phyloP scores from a whole-genome alignment of 148 eudicot species.

The Polygonum aviculare region DNA sequence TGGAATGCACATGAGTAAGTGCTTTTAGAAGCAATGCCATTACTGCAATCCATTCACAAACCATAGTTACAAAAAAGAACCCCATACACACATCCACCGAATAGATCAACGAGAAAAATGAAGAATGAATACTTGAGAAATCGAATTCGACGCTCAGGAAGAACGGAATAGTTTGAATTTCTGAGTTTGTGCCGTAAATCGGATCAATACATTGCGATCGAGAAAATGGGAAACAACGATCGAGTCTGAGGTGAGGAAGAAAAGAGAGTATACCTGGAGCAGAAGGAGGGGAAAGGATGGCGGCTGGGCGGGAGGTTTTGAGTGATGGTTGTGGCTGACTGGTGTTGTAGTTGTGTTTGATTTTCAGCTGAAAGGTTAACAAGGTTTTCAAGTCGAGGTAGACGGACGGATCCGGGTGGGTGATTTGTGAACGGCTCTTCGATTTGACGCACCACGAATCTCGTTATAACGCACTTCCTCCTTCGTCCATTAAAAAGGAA shows the following conservation, averaged over 20 bases:
- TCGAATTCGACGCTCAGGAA: neutral
- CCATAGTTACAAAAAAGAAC: neutral
- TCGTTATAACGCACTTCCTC: too few relatives aligned
- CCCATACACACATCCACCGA: neutral
- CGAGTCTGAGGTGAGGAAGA: neutral
- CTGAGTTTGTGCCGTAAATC: neutral
- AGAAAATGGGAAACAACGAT: neutral
- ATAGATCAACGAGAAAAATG: neutral
- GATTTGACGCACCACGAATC: too few relatives aligned
- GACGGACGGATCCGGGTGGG: neutral
- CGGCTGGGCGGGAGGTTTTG: neutral
- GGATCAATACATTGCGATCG: neutral
- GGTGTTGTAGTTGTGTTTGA: neutral
- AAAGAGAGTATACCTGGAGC: neutral
- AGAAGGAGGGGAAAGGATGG: neutral
- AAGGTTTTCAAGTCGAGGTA: neutral
- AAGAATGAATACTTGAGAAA: neutral
- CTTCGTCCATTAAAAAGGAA: too few relatives aligned
- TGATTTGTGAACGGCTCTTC: too few relatives aligned
- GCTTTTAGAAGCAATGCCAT: constrained; percentile 1
- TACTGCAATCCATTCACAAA: neutral
- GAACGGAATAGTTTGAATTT: neutral
- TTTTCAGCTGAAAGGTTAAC: neutral
- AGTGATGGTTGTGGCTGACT: neutral
- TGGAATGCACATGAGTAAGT: neutral